phyloP scores from a whole-genome alignment of 2,329 filamentous ascomycete species.

The Hortaea sp. region DNA sequence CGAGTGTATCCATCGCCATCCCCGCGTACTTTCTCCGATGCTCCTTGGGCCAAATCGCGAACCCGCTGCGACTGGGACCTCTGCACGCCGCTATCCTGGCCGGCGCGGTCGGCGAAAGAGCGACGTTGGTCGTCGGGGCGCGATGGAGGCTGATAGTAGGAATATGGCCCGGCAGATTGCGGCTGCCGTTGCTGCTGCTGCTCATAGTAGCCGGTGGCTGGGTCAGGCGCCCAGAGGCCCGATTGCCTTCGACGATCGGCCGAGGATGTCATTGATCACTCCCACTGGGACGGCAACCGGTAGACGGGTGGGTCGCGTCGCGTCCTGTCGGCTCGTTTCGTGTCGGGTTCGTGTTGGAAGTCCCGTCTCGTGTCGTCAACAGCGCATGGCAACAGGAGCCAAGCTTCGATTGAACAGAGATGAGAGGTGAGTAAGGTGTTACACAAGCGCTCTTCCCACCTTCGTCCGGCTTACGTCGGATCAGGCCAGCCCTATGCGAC shows the following conservation, averaged over 20 bases:
- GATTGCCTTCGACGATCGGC: constrained; percentile 16
- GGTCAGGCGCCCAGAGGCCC: constrained; percentile 20
- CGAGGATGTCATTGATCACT: no score
- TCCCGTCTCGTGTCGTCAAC: no score
- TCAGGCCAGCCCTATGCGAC: no score
- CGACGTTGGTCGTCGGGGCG: constrained; percentile 9
- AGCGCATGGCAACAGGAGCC: no score
- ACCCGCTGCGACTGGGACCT: constrained; percentile 8
- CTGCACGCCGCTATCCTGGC: constrained; percentile 2
- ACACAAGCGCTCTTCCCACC: no score
- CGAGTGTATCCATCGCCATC: constrained; percentile 1
- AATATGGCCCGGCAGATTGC: constrained; percentile 14
- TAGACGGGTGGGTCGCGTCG: no score
- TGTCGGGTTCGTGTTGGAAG: no score
- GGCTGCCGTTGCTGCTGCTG: constrained; percentile 3
- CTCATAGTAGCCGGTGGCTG: constrained; percentile 14
- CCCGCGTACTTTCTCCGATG: constrained; percentile 1
- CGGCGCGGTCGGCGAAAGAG: constrained; percentile 21
- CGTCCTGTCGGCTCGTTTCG: no score
- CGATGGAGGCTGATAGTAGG: constrained; percentile 22
- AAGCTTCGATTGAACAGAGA: no score
- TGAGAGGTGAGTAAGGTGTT: no score
- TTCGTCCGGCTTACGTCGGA: no score
- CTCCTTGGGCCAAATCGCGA: constrained; percentile 5
- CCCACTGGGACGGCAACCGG: no score